Evolutionary conservation across 768 basidiomycete genomes (phyloP).

Genomic region (Hypholoma fasciculare): DNA sequence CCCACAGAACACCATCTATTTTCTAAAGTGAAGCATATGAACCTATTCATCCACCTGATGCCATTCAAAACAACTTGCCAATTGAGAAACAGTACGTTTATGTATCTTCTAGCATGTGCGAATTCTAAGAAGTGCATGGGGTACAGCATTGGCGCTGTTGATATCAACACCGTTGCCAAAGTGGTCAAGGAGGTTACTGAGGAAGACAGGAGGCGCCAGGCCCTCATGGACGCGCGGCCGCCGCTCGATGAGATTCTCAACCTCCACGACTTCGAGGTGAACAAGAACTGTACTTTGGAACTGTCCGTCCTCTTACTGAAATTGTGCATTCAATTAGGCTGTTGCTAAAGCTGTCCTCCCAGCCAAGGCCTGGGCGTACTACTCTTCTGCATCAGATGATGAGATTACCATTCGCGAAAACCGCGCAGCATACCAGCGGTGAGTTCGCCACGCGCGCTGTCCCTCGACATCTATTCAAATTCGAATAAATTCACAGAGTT

Average conservation of each 20-base stretch:
- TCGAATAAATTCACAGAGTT: slow-evolving; percentile 37
- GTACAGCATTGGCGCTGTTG: slow-evolving; percentile 67
- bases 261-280: slow-evolving; percentile 92
- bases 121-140: background rate
- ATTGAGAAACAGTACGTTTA: slow-evolving; percentile 77
- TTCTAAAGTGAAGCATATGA: slow-evolving; percentile 73
- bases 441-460: background rate
- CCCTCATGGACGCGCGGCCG: slow-evolving; percentile 63
- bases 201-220: slow-evolving; percentile 69
- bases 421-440: slow-evolving; percentile 87
- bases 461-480: background rate
- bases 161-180: slow-evolving; percentile 64
- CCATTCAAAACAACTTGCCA: slow-evolving; percentile 73
- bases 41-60: slow-evolving; percentile 86
- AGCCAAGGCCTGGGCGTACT: slow-evolving; percentile 91
- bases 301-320: background rate
- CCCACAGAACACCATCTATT: background rate
- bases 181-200: slow-evolving; percentile 64
- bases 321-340: slow-evolving; percentile 41
- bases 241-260: slow-evolving; percentile 79
- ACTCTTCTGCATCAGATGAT: slow-evolving; percentile 90
- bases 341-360: slow-evolving; percentile 80
- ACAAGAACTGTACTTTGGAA: slow-evolving; percentile 4
- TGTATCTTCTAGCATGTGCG: background rate
- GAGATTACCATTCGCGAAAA: slow-evolving; percentile 89